Base-by-base conservation (phyloP, 345 rosid species). In the Gossypium sturtianum region DNA sequence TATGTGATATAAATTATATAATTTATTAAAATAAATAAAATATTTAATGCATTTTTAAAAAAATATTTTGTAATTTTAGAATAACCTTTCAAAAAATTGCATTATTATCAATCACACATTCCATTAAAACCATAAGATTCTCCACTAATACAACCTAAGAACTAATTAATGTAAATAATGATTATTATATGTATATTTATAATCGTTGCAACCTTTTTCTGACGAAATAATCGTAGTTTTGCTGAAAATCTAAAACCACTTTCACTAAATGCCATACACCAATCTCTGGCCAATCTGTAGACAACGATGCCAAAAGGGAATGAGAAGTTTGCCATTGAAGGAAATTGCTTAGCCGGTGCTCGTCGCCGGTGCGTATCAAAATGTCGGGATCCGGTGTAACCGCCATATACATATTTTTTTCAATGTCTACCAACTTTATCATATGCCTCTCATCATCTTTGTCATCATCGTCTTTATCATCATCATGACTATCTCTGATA, bases 231-330 rank as follows among this genome's bases (percentile, higher is more conserved):
- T 2, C 1, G 7, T 66, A 20, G 17, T 66, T 44, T 66, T 5
- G 29, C 34, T 44, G 52, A 44, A 66, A 66, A 12, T 44, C 16
- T 52, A 66, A 20, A 4, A 66, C 16, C 4, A 5, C 70, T 51
- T 51, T 88, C 47, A 81, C 29, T 19, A 66, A 23, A 12, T 66
- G 54, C 71, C 71, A 66, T 3, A 22, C 4, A 22, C 53, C 17
- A 59, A 86, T 80, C 79, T 91, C 93, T 1, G 98, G 94, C 94
- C 93, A 91, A 73, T 87, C 81, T 12, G 76, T 85, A 7, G 78
- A 58, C 5, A 91, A 84, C n/a, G 85, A 70, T 63, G 84, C 7
- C 62, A 80, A 70, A 66, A 48, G 23, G 34, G 64, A 10, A 12
- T 16, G n/a, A 47, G n/a, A 27, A 23, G 77, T 78, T 76, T 88